Base-by-base conservation (phyloP, 2,329 filamentous ascomycete species). In the Scedosporium apiospermum region DNA sequence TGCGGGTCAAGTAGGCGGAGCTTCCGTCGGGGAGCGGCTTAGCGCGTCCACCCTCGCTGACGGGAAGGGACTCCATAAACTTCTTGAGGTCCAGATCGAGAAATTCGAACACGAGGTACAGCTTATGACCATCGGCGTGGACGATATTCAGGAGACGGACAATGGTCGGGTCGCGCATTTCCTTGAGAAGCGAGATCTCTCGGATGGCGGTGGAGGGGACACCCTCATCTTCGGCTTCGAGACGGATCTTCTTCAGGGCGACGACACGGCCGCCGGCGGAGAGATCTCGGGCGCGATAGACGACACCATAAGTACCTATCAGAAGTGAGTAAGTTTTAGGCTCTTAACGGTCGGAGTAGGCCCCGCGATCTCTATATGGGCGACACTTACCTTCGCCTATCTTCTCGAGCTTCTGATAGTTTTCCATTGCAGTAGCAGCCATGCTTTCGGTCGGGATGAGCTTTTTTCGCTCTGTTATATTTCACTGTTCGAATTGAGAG, bases 341-440 rank as follows among this genome's bases (percentile, higher is more conserved):
- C 44, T 30, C 18, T n/a, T n/a, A 6, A n/a, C 3, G 2, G 27
- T 46, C n/a, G 38, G 18, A 42, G 6, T 14, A 34, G 10, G 12
- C 10, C 4, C 34, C 34, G 34, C 34, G 34, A 38, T 38, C 4
- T 9, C 4, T 4, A 38, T 38, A 12, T 38, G 34, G 34, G 34
- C 10, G 34, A 38, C 34, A 75, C 83, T 70, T 78, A 95, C 92
- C 92, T 85, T 96, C 92, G 76, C 92, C 92, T 71, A 96, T 92
- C 82, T 96, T 96, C 80, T 96, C 92, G 71, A 96, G 84, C 80
- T 96, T 96, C 78, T 96, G 90, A 76, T 96, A 96, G 78, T 96
- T 96, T 77, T 96, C 91, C 92, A 96, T 96, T 68, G 65, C 67
- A 62, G 63, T 44, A 38, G 34, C 63, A 63, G 21, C 64, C 57